phyloP scores from a whole-genome alignment of 495 filamentous ascomycete genomes.

The Xylaria acuta region DNA sequence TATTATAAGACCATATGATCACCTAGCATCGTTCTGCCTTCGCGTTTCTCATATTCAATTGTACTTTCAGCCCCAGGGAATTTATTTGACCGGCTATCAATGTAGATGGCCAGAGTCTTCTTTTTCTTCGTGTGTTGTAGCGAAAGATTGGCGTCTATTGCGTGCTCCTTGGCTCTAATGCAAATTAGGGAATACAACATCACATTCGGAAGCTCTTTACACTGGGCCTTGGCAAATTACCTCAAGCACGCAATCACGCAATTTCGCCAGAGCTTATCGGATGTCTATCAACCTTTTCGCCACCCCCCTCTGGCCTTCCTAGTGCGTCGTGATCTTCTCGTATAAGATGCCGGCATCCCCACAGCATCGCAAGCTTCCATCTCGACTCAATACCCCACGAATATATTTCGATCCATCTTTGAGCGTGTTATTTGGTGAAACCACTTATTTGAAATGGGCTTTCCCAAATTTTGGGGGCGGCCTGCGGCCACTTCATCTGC shows the following conservation, averaged over 20 bases:
- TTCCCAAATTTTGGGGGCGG: slow-evolving; percentile 15
- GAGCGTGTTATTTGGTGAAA: not conserved
- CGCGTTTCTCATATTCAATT: not conserved
- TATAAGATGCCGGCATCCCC: slow-evolving; percentile 8
- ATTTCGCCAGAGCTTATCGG: not conserved
- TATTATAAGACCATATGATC: not conserved
- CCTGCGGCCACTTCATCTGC: slow-evolving; percentile 5
- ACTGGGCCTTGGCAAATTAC: not conserved
- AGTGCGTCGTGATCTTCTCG: not conserved
- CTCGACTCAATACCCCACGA: not conserved
- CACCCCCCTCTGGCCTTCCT: not conserved
- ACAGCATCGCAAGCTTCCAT: not conserved
- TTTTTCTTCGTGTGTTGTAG: not conserved
- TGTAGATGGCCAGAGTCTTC: not conserved
- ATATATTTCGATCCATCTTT: not conserved
- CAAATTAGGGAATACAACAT: not conserved
- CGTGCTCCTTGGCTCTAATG: slow-evolving; percentile 19
- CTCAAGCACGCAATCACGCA: slow-evolving; percentile 9
- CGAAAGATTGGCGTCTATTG: slow-evolving; percentile 23
- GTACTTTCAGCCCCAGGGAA: not conserved
- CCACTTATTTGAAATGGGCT: not conserved
- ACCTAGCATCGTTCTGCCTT: not conserved
- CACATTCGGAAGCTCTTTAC: slow-evolving; percentile 12
- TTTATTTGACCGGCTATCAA: not conserved
- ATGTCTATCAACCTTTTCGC: not conserved